Percentiles rank a stretch among this genome's conserved stretches.
Evolutionary conservation across 345 rosid species (phyloP).

Genomic region (Rhodomyrtus tomentosa): DNA sequence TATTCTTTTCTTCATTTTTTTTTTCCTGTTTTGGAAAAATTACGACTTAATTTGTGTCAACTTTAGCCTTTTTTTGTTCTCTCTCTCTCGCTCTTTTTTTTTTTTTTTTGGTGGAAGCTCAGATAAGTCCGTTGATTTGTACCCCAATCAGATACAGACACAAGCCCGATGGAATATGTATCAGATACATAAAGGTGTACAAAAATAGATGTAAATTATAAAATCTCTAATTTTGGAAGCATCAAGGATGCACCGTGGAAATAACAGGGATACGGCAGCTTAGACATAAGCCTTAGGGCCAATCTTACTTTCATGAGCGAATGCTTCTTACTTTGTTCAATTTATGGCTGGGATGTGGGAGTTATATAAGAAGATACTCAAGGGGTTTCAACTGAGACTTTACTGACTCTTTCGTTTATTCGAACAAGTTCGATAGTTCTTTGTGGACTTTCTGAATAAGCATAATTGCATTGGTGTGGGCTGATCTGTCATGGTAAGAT

Average conservation of each 20-base stretch:
- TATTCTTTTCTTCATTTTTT: conserved; percentile 2
- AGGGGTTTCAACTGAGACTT: background rate
- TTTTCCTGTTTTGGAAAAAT: background rate
- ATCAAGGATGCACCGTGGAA: background rate
- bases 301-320: background rate
- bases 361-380: background rate
- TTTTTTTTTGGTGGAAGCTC: background rate
- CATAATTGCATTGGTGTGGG: background rate
- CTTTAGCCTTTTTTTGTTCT: background rate
- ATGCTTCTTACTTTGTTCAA: background rate
- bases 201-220: background rate
- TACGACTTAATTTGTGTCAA: background rate
- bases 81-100: no score
- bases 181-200: background rate
- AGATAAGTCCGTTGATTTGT: background rate
- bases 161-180: background rate
- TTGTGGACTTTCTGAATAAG: background rate
- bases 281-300: background rate
- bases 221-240: background rate
- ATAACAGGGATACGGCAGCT: background rate
- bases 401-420: background rate
- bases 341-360: background rate
- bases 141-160: background rate
- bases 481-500: background rate
- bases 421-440: background rate